phyloP scores from a whole-genome alignment of 2,329 filamentous ascomycete species.

The Colletotrichum orbiculare region DNA sequence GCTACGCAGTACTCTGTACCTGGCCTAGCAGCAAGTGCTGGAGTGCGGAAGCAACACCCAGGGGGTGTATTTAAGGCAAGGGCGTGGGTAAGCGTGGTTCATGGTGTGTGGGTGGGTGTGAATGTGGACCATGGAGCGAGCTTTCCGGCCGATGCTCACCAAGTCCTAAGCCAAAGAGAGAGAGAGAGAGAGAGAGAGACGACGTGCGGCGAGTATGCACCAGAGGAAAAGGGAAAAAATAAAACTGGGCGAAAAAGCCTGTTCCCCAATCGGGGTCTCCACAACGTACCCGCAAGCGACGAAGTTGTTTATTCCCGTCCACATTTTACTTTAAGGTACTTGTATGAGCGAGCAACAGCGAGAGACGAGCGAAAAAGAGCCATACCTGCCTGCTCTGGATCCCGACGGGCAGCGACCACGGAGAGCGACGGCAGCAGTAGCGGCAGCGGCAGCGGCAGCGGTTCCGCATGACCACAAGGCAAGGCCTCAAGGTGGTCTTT shows the following conservation, averaged over 20 bases:
- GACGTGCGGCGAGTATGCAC: background rate
- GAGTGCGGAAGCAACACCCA: conserved; percentile 1
- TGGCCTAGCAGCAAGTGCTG: conserved; percentile 3
- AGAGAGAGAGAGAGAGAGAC: conserved; percentile 10
- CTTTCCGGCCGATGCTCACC: conserved; percentile 32
- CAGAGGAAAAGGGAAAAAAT: background rate
- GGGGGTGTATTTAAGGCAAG: background rate
- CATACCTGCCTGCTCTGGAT: background rate
- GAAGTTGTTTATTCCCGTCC: conserved; percentile 17
- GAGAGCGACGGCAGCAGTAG: background rate
- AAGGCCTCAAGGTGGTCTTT: background rate
- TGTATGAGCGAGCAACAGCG: conserved; percentile 13
- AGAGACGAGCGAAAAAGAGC: conserved; percentile 30
- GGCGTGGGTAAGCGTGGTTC: background rate
- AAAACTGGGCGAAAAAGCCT: conserved; percentile 1
- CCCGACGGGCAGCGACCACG: background rate
- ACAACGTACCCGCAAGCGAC: conserved; percentile 33
- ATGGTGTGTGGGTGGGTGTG: conserved; percentile 13
- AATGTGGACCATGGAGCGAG: conserved; percentile 27
- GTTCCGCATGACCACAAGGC: conserved; percentile 20
- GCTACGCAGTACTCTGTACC: background rate
- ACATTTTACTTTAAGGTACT: background rate
- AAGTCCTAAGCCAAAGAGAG: conserved; percentile 14
- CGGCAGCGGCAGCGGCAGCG: conserved; percentile 26
- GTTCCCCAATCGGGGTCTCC: conserved; percentile 23